Base-by-base conservation (phyloP, 768 basidiomycete genomes). In the Boletus patriciae region DNA sequence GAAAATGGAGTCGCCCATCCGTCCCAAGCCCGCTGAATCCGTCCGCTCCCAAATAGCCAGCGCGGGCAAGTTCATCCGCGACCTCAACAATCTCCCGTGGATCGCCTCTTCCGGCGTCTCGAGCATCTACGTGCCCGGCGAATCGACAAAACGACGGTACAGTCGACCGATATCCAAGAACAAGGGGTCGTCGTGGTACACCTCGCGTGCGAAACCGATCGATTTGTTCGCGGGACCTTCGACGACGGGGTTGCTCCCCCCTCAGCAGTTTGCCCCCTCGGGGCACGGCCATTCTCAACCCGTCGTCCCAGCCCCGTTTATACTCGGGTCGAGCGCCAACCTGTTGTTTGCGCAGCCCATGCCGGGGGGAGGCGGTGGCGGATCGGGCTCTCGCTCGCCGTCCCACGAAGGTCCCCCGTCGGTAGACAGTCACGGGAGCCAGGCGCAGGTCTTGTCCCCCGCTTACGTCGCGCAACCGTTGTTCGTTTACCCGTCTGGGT, bases 71-170 rank as follows among this genome's bases (percentile, higher is more conserved):
- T 73, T 80, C 51, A 53, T 78, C 18, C 66, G 66, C 11, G 69
- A 72, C n/a, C 50, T 82, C 31, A 70, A 77, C 31, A 62, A 64
- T 6, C 71, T 82, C 18, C 81, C 81, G 1, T 82, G 81, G 81
- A 72, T 81, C 6, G 73, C 76, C 0, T 69, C 72, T 1, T 76
- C 77, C 6, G 76, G 77, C 19, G 75, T 78, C 38, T 80, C 81
- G 13, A 74, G 70, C n/a, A 78, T 80, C 45, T 80, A 80, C 61
- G 66, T 78, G 50, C 79, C 80, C 2, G 75, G 78, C 1, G 67
- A 73, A 29, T 55, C 70, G 19, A 63, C 65, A 10, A 59, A 57
- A 0, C 62, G 72, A 23, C 66, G 71, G 36, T 66, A 68, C 52
- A 72, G 71, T 46, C 60, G 70, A 12, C 70, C 63, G 3, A 60